Evolutionary conservation across 345 rosid species (phyloP).

Genomic region (Hibiscus mutabilis): DNA sequence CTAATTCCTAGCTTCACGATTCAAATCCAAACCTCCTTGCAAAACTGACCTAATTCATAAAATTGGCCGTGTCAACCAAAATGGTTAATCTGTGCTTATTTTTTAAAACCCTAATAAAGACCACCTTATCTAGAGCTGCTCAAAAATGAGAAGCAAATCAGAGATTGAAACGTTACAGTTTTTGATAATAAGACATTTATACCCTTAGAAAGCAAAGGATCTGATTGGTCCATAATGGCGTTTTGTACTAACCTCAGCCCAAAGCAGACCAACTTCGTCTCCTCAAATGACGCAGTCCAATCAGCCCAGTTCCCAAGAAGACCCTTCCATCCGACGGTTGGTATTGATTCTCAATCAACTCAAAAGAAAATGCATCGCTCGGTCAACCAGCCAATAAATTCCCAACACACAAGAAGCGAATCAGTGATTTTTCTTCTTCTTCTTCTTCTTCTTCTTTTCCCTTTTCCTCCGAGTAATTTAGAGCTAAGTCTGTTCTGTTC

Average conservation of each 20-base stretch:
- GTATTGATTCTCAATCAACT: conserved; percentile 16
- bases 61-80: too few relatives aligned
- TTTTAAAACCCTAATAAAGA: background rate
- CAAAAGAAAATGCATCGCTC: conserved; percentile 1
- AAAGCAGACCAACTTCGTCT: conserved; percentile 11
- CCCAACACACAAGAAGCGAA: conserved; percentile 4
- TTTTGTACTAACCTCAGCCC: conserved; percentile 7
- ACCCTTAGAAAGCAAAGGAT: background rate
- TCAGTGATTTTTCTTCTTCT: too few relatives aligned
- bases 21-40: background rate
- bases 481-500: background rate
- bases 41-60: background rate
- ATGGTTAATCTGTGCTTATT: background rate
- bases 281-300: conserved; percentile 29
- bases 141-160: background rate
- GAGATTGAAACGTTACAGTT: background rate
- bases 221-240: conserved; percentile 11
- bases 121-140: background rate
- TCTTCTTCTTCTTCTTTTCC: too few relatives aligned
- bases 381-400: conserved; percentile 15
- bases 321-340: conserved; percentile 22
- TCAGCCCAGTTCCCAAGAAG: background rate
- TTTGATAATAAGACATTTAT: background rate
- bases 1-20: background rate
- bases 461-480: too few relatives aligned